Evolutionary conservation across 2,329 filamentous ascomycete genomes (phyloP), one percentile per base, ranked within the genome.

Genomic region (Arthrobotrys iridis): DNA sequence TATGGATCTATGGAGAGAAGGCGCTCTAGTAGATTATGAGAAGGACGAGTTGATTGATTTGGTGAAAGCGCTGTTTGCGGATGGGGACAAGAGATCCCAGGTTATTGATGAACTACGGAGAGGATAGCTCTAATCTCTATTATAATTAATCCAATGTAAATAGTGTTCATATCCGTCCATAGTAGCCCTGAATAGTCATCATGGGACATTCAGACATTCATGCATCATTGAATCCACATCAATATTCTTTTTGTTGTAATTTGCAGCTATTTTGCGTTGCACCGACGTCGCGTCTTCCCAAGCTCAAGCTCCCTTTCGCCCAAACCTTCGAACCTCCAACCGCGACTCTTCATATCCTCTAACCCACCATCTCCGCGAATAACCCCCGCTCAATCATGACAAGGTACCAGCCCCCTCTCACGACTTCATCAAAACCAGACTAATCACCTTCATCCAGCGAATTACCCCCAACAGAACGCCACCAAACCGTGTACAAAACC

Each of bases 11-110:
- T 79, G 76, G 58, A 78, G 77, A 33, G 78, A 79, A 13, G 77
- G 78, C 0, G 64, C 68, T n/a, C 52, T 79, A 15, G 74, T 76
- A 4, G 77, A 78, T 15, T 79, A 78, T 66, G 77, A 76, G 30
- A 70, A 35, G 22, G 79, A 77, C 30, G 78, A 79, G 45, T 33
- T 80, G 37, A 77, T 77, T 8, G 79, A 80, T 48, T 48, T 80
- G 41, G 72, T 80, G 2, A 72, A 65, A 35, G 79, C 79, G 15
- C 45, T 80, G 33, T 80, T 80, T 72, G 78, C 77, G 22, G 79
- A 80, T 46, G 76, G 71, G 18, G 78, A 80, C 11, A 77, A 77
- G 35, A 58, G 79, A 41, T 77, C 65, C 18, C 76, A 73, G 30
- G 76, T 75, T 60, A 67, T 79, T 18, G 78, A 79, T 13, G 77